These are phyloP conservation scores for Sclerotinia spermophila DNA, from an alignment of 2,329 filamentous ascomycete species.

Conservation along the genomic window DNA sequence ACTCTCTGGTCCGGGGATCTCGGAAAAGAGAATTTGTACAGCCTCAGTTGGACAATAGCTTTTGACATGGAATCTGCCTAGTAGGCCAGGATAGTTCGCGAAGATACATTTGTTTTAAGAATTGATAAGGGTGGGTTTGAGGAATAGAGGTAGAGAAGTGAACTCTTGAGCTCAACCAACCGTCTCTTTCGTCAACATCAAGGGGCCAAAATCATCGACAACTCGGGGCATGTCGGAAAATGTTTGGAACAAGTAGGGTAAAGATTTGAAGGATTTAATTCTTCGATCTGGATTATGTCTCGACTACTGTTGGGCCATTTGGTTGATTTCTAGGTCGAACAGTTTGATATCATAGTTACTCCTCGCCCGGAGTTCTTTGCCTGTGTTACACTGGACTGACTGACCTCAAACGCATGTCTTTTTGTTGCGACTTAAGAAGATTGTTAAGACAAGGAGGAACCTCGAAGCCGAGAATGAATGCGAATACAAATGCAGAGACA, in stretches of 20 bases:
- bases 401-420: neutral
- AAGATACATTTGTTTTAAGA: neutral
- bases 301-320: neutral
- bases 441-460: neutral
- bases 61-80: accelerated
- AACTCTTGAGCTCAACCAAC: no score
- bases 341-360: neutral
- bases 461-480: neutral
- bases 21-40: neutral
- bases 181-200: no score
- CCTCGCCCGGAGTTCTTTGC: neutral
- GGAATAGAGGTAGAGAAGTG: neutral
- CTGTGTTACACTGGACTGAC: neutral
- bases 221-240: neutral
- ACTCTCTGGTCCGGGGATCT: neutral
- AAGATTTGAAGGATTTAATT: accelerated
- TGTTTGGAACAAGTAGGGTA: neutral
- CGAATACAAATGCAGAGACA: no score
- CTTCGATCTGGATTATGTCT: neutral
- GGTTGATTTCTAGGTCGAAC: neutral
- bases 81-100: neutral
- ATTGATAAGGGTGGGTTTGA: neutral
- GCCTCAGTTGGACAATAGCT: neutral
- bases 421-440: neutral
- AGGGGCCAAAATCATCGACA: neutral